Evolutionary conservation across 1,139 yeast genomes (phyloP).

Genomic region (Pichia norvegensis): DNA sequence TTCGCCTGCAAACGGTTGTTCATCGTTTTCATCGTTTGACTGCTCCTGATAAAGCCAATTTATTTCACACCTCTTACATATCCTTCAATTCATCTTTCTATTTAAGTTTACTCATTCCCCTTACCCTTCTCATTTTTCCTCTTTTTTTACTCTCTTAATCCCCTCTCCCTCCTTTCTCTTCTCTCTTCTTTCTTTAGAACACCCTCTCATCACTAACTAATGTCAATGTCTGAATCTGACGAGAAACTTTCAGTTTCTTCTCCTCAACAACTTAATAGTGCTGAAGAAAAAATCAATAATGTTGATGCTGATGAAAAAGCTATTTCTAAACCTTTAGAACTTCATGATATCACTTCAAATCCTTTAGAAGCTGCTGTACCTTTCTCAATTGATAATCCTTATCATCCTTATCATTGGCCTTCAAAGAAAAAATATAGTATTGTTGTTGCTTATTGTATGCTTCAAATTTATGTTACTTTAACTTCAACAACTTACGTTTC

Average conservation of each 20-base stretch:
- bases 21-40: too few species aligned
- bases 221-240: conserved; percentile 13
- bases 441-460: conserved; percentile 21
- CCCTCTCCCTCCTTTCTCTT: not conserved
- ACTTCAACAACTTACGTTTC: conserved; percentile 29
- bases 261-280: not conserved
- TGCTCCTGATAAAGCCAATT: too few species aligned
- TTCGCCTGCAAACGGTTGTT: too few species aligned
- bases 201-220: not conserved
- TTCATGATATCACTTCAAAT: conserved; percentile 21
- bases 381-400: conserved; percentile 22
- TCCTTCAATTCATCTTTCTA: not conserved
- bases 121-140: not conserved
- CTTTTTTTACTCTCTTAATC: not conserved
- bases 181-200: not conserved
- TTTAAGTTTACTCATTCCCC: not conserved
- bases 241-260: conserved; percentile 9
- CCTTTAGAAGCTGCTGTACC: conserved; percentile 25
- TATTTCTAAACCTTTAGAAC: conserved; percentile 18
- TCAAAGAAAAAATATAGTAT: conserved; percentile 20
- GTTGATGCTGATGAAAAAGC: conserved; percentile 6
- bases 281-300: not conserved
- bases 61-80: too few species aligned
- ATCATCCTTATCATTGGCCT: conserved; percentile 29
- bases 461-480: conserved; percentile 26